Evolutionary conservation across 2,329 filamentous ascomycete species (phyloP).

Genomic region (Sporothrix protearum): DNA sequence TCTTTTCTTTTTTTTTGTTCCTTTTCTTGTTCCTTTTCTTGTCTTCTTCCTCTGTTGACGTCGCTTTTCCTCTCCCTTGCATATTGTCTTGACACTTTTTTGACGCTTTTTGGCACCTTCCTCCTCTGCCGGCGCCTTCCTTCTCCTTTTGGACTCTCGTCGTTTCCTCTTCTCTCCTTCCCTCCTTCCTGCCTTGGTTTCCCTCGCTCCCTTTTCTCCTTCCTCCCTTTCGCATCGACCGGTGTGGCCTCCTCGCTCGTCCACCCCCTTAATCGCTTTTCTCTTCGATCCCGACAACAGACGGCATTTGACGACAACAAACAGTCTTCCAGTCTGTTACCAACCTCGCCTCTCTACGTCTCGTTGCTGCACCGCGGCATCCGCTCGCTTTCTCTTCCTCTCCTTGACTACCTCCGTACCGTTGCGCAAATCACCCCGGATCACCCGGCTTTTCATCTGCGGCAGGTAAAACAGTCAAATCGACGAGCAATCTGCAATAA

Average conservation of each 20-base stretch:
- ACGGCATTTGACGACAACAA: not conserved
- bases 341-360: not conserved
- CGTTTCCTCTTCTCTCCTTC: not conserved
- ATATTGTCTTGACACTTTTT: not conserved
- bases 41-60: not conserved
- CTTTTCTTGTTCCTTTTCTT: not conserved
- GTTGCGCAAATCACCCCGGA: not conserved
- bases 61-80: not conserved
- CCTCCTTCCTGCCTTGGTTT: not conserved
- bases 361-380: not conserved
- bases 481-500: not conserved
- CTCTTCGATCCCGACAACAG: not conserved
- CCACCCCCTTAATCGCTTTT: not conserved
- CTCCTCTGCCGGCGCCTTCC: not conserved
- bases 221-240: constrained; percentile 4
- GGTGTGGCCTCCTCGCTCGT: not conserved
- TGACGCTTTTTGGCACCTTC: not conserved
- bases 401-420: no score
- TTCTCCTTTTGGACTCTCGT: not conserved
- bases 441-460: not conserved
- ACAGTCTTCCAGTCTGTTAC: not conserved
- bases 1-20: not conserved
- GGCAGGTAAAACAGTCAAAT: not conserved
- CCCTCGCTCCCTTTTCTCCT: not conserved
- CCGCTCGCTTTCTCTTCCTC: not conserved